A percentile compares a stretch with the other conserved stretches of the same genome.
Evolutionary conservation across 352 stramenopile species (phyloP).

Genomic region (Pilasporangium apinafurcum): DNA sequence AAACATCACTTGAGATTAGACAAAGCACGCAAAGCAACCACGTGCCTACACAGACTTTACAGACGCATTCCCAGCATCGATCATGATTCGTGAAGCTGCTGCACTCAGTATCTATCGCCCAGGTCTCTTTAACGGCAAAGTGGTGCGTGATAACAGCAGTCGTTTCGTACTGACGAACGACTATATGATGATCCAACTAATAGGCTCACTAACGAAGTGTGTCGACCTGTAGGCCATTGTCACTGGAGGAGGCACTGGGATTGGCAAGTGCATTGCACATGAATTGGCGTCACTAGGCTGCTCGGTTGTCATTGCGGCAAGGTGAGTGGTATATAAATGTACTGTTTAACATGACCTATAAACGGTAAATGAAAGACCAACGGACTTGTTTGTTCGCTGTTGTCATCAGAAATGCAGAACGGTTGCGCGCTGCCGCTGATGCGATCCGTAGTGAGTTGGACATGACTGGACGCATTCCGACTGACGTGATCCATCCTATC

Average conservation of each 20-base stretch:
- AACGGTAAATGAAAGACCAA: too few relatives aligned
- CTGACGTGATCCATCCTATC: constrained; percentile 41
- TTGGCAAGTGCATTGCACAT: constrained; percentile 77
- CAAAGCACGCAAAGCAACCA: background rate
- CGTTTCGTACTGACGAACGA: background rate
- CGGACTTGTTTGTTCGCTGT: background rate
- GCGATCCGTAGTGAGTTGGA: constrained; percentile 48
- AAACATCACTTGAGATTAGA: constrained; percentile 1
- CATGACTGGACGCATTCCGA: constrained; percentile 16
- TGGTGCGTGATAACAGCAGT: constrained; percentile 33
- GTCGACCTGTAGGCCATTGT: constrained; percentile 49
- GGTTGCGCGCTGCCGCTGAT: constrained; percentile 45
- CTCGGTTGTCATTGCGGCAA: constrained; percentile 74
- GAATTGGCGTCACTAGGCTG: constrained; percentile 74
- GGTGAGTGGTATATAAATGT: too few relatives aligned
- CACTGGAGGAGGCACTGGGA: constrained; percentile 82
- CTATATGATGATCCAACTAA: too few relatives aligned
- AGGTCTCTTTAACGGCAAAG: constrained; percentile 68
- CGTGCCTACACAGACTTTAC: constrained; percentile 2
- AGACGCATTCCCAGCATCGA: too few relatives aligned
- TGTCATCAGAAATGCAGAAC: constrained; percentile 53
- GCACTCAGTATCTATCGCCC: constrained; percentile 55
- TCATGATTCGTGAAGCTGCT: constrained; percentile 49
- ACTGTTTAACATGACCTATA: too few relatives aligned
- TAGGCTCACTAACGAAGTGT: too few relatives aligned